Base-by-base conservation (phyloP, 805 yeast genomes). In the Ogataea polymorpha region DNA sequence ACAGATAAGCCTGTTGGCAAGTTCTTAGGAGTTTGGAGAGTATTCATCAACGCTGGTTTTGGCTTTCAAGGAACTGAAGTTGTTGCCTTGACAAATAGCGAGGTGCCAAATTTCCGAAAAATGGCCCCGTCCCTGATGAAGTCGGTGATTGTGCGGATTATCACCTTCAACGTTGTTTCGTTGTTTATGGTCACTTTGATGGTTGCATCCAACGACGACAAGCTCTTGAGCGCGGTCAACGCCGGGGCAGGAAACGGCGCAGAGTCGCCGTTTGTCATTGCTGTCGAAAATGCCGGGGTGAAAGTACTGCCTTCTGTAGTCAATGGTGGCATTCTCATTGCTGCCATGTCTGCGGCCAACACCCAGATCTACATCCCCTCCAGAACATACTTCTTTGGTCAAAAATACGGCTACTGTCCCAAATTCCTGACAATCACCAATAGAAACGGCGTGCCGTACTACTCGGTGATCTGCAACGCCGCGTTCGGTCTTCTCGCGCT, bases 41-140 rank as follows among this genome's bases (percentile, higher is more conserved):
- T 88, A 5, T 68, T 83, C 53, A 72, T 83, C 48, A 77, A 76
- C 42, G 86, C 90, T 26, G 84, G 86, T n/a, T 84, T 84, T 69
- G 83, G 90, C 20, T 83, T 75, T 61, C 89, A 82, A 65, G 90
- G 90, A 62, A 80, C 84, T 36, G 93, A 84, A 61, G 70, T 82
- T 58, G 79, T 82, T 16, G 90, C 89, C 62, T 71, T 84, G 41
- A 70, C 87, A 3, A 85, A 86, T 24, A 88, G 89, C 63, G 93
- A 84, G 63, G 71, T 83, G 37, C 70, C 71, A 21, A 80, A 80
- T 58, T 89, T 90, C 42, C 68, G 81, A 61, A 79, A 76, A 49
- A 66, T 86, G 20, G 82, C 83, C 43, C 89, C 90, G 44, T 72
- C 74, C 36, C 88, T 90, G 26, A 80, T 82, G 56, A 79, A 74